These are phyloP conservation scores for Kazachstania martiniae DNA, from an alignment of 805 yeast genomes.

Conservation along the genomic window DNA sequence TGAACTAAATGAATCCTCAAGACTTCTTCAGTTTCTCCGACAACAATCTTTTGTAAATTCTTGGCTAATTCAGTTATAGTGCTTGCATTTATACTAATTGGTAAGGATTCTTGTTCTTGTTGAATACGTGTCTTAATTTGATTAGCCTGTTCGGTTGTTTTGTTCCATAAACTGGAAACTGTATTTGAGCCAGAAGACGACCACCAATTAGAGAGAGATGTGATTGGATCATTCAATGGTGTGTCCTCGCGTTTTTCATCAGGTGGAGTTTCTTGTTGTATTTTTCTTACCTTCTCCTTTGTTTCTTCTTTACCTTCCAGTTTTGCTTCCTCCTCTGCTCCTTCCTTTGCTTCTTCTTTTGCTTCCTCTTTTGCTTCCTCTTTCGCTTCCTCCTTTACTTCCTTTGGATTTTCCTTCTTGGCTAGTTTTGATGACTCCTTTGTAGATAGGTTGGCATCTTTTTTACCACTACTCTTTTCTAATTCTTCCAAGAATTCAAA, in stretches of 20 bases:
- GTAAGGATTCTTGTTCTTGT: constrained; percentile 27
- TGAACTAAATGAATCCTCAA: constrained; percentile 55
- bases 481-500: constrained; percentile 49
- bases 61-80: constrained; percentile 25
- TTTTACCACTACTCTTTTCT: constrained; percentile 57
- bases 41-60: constrained; percentile 23
- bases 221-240: constrained; percentile 45
- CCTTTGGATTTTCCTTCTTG: too few relatives aligned
- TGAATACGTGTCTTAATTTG: constrained; percentile 28
- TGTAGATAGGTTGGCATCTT: too few relatives aligned
- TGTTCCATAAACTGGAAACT: constrained; percentile 58
- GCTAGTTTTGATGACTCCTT: too few relatives aligned
- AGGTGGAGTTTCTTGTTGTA: too few relatives aligned
- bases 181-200: constrained; percentile 53
- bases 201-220: constrained; percentile 68
- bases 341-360: constrained; percentile 12
- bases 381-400: constrained; percentile 9
- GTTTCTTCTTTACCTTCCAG: constrained; percentile 13
- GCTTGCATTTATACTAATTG: constrained; percentile 16
- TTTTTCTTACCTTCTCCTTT: constrained; percentile 16
- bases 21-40: constrained; percentile 39
- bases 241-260: constrained; percentile 8
- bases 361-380: constrained; percentile 1
- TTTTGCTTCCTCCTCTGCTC: constrained; percentile 12
- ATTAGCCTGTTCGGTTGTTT: constrained; percentile 39